A percentile compares a stretch with the other conserved stretches of the same genome.
These are phyloP conservation scores for apple (Malus domestica) DNA, from an alignment of 306 rosid species.

Conservation along the genomic window ASM211411v1 NC_041795.1:29352501-29353000, in stretches of 20 bases:
- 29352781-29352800: not conserved
- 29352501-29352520: not conserved
- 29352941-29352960: not conserved
- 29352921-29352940: not conserved
- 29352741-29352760: not conserved
- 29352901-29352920: not conserved
- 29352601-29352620: not conserved
- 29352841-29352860: not conserved
- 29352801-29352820: constrained; percentile 4
- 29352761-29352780: not conserved
- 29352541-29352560: not conserved
- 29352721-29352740: not conserved
- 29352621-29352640: not conserved
- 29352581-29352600: not conserved
- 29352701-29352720: not conserved
- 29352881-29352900: not conserved
- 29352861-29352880: not conserved
- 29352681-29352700: not conserved
- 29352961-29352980: not conserved
- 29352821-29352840: not conserved
- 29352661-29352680: not conserved
- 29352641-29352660: not conserved
- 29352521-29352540: not conserved
- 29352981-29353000: not conserved
- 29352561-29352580: not conserved